A percentile compares a stretch with the other conserved stretches of the same genome.
These are phyloP conservation scores for Russula ochroleuca DNA, from an alignment of 768 basidiomycete species.

Conservation along the genomic window DNA sequence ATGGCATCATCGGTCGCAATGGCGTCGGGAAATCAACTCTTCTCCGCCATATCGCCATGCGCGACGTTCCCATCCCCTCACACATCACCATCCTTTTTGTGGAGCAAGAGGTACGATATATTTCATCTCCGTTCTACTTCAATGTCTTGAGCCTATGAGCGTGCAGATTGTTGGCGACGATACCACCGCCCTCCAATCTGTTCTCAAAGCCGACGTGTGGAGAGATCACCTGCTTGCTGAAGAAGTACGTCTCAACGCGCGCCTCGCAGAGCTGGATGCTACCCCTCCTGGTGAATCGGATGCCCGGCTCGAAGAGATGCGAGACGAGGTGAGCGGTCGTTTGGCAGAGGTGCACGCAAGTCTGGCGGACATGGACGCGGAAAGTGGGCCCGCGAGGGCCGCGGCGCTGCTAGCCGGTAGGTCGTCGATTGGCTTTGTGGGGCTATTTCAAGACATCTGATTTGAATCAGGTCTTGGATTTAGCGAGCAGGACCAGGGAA, in stretches of 20 bases:
- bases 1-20: constrained; percentile 79
- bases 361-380: constrained; percentile 97
- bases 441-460: background rate
- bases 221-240: constrained; percentile 87
- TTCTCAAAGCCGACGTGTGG: constrained; percentile 99
- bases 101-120: constrained; percentile 81
- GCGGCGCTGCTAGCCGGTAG: constrained; percentile 82
- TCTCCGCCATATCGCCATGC: constrained; percentile 87
- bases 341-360: constrained; percentile 86
- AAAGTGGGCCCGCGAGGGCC: constrained; percentile 92
- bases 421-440: constrained; percentile 10
- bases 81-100: constrained; percentile 98
- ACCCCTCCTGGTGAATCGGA: constrained; percentile 45
- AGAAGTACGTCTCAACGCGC: constrained; percentile 68
- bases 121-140: constrained; percentile 2
- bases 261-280: constrained; percentile 67
- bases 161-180: constrained; percentile 86
- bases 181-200: constrained; percentile 86
- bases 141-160: background rate
- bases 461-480: constrained; percentile 74
- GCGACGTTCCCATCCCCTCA: constrained; percentile 88
- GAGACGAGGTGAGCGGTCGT: constrained; percentile 77
- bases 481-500: constrained; percentile 78
- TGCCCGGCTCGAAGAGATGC: constrained; percentile 67
- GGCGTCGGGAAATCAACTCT: constrained; percentile 95